Conservation (phyloP, 352 stramenopile genomes). For the Phytophthora aleatoria region DNA sequence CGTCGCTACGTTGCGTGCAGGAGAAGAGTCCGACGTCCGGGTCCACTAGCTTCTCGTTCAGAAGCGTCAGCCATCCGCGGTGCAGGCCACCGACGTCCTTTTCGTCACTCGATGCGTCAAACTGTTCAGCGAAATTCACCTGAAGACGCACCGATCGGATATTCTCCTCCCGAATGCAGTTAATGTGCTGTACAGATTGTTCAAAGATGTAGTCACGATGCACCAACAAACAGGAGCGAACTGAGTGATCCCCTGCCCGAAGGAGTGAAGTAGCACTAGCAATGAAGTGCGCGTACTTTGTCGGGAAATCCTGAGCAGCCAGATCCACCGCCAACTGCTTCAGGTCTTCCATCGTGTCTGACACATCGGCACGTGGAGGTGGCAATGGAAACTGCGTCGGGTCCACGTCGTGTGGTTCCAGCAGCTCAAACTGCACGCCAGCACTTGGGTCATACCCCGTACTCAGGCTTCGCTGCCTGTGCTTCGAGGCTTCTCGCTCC, state of each 20-base stretch:
- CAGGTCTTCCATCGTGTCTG: slow-evolving; percentile 33
- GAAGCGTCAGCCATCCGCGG: slow-evolving; percentile 81
- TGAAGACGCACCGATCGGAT: slow-evolving; percentile 53
- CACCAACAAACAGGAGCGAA: slow-evolving; percentile 27
- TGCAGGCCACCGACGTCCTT: slow-evolving; percentile 56
- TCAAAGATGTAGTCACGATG: slow-evolving; percentile 51
- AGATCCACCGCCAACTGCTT: slow-evolving; percentile 28
- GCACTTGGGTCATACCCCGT: slow-evolving; percentile 33
- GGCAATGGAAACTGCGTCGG: slow-evolving; percentile 32
- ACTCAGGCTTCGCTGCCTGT: slow-evolving; percentile 29
- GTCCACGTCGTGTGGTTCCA: slow-evolving; percentile 32
- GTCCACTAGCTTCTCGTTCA: slow-evolving; percentile 60
- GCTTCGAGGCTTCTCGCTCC: slow-evolving; percentile 13
- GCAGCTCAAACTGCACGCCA: slow-evolving; percentile 36
- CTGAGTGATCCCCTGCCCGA: slow-evolving; percentile 9
- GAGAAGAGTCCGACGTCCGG: slow-evolving; percentile 57
- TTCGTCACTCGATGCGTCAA: slow-evolving; percentile 40
- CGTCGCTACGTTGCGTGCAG: slow-evolving; percentile 56
- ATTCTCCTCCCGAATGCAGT: slow-evolving; percentile 38
- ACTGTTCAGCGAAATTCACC: slow-evolving; percentile 68
- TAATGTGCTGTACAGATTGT: slow-evolving; percentile 61
- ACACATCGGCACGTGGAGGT: slow-evolving; percentile 14
- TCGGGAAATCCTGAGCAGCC: slow-evolving; percentile 41
- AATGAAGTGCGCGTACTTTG: slow-evolving; percentile 59
- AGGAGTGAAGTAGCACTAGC: slow-evolving; percentile 21